Evolutionary conservation across 2,329 filamentous ascomycete genomes (phyloP).

Genomic region (Penicillium sclerotiorum): DNA sequence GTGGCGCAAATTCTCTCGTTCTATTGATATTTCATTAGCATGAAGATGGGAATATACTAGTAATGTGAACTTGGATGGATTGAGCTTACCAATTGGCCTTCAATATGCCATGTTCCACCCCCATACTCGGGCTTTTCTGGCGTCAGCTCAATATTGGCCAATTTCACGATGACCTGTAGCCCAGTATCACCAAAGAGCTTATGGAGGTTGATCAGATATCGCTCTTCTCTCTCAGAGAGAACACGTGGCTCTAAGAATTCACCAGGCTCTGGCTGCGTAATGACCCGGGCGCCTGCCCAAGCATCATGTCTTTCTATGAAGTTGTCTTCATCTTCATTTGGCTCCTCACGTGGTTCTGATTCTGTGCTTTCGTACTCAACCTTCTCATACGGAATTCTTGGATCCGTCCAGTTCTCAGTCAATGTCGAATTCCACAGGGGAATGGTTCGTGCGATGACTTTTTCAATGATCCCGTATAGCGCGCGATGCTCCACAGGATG

Average conservation of each 20-base stretch:
- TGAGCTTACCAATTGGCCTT: conserved; percentile 42
- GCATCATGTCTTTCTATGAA: background rate
- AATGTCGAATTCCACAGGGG: conserved; percentile 9
- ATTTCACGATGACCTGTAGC: conserved; percentile 58
- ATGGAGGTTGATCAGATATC: conserved; percentile 18
- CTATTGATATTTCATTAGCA: conserved; percentile 10
- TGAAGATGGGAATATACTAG: background rate
- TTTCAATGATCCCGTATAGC: conserved; percentile 12
- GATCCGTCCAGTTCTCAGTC: background rate
- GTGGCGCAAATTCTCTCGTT: conserved; percentile 66
- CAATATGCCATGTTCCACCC: conserved; percentile 48
- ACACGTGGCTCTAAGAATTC: conserved; percentile 4
- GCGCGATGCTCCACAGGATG: conserved; percentile 5
- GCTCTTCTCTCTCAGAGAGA: background rate
- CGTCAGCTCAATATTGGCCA: conserved; percentile 63
- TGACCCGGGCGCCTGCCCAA: background rate
- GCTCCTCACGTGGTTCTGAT: background rate
- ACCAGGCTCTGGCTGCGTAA: conserved; percentile 18
- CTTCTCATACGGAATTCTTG: background rate
- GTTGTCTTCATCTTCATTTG: background rate
- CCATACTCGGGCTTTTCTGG: conserved; percentile 60
- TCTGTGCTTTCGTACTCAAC: conserved; percentile 5
- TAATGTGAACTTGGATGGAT: background rate
- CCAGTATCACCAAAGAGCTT: conserved; percentile 39
- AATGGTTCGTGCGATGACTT: conserved; percentile 14